A percentile compares a stretch with the other conserved stretches of the same genome.
phyloP scores from a whole-genome alignment of 2,329 filamentous ascomycete species.

The Dactylellina haptotyla region DNA sequence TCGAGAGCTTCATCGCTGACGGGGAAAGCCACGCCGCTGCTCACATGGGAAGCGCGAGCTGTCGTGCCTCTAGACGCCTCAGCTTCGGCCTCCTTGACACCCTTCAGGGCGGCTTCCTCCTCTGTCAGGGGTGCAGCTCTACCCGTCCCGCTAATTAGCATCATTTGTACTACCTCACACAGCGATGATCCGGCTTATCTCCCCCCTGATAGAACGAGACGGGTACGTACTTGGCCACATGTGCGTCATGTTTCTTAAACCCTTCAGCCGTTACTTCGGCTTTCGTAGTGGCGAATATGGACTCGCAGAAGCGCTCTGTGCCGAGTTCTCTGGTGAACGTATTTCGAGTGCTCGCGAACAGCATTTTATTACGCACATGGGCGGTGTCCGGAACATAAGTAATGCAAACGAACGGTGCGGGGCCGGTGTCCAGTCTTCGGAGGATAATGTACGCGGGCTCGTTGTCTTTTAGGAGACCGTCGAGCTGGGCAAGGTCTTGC shows the following conservation, averaged over 20 bases:
- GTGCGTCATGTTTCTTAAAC: slow-evolving; percentile 77
- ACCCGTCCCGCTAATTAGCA: no score
- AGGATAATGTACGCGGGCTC: slow-evolving; percentile 79
- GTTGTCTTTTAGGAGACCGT: slow-evolving; percentile 72
- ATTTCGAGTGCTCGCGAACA: slow-evolving; percentile 80
- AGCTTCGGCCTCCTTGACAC: slow-evolving; percentile 79
- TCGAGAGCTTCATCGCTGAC: slow-evolving; percentile 72
- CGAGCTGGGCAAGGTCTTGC: slow-evolving; percentile 72
- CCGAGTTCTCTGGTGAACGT: slow-evolving; percentile 80
- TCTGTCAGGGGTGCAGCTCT: slow-evolving; percentile 76
- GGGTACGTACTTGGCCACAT: slow-evolving; percentile 63
- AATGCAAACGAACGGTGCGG: slow-evolving; percentile 72
- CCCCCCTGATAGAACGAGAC: no score
- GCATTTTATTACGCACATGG: slow-evolving; percentile 85
- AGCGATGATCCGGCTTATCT: no score
- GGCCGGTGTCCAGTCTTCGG: slow-evolving; percentile 69
- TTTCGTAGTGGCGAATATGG: slow-evolving; percentile 75
- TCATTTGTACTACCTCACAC: no score
- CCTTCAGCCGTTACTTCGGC: slow-evolving; percentile 76
- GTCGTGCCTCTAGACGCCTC: slow-evolving; percentile 76
- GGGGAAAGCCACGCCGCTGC: slow-evolving; percentile 67
- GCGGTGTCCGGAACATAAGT: slow-evolving; percentile 83
- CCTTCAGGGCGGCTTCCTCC: slow-evolving; percentile 76
- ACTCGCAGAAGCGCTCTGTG: slow-evolving; percentile 80
- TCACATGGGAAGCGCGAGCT: slow-evolving; percentile 67